These are phyloP conservation scores for Westerdykella sp. DNA, from an alignment of 2,329 filamentous ascomycete species.

Conservation along the genomic window DNA sequence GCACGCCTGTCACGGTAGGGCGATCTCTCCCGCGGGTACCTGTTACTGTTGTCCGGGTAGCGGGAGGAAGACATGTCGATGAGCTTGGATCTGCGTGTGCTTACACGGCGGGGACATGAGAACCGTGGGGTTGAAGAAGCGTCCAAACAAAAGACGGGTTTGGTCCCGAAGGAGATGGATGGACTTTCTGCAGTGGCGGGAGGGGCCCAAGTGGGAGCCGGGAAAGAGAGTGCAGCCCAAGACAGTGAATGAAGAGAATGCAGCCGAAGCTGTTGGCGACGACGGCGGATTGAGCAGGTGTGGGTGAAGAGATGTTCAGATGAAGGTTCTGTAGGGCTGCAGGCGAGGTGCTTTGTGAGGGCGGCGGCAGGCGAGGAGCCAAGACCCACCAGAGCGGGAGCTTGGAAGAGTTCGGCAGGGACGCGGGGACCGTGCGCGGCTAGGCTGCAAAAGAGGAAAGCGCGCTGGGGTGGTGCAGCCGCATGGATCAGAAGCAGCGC, in stretches of 20 bases:
- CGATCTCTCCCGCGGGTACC: conserved; percentile 40
- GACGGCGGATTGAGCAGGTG: neutral
- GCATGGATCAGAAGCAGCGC: conserved; percentile 3
- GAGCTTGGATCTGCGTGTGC: neutral
- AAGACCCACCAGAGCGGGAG: conserved; percentile 4
- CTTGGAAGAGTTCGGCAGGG: conserved; percentile 1
- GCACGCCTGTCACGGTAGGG: conserved; percentile 61
- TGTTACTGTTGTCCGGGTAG: conserved; percentile 28
- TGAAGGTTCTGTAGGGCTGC: neutral
- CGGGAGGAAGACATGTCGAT: conserved; percentile 31
- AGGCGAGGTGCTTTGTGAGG: too few relatives aligned
- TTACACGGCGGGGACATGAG: conserved; percentile 11
- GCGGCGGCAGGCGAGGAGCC: neutral
- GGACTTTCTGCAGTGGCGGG: too few relatives aligned
- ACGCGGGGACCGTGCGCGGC: neutral
- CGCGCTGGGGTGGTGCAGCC: conserved; percentile 10
- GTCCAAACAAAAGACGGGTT: neutral
- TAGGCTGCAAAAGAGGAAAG: conserved; percentile 3
- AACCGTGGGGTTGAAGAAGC: neutral
- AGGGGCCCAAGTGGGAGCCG: too few relatives aligned
- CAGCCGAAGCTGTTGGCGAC: too few relatives aligned
- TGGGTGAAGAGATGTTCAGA: neutral
- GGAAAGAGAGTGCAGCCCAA: too few relatives aligned
- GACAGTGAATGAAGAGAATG: too few relatives aligned
- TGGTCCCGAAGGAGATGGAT: neutral